These are phyloP conservation scores for Penicillium arizonense DNA, from an alignment of 495 filamentous ascomycete species.

Conservation along the genomic window DNA sequence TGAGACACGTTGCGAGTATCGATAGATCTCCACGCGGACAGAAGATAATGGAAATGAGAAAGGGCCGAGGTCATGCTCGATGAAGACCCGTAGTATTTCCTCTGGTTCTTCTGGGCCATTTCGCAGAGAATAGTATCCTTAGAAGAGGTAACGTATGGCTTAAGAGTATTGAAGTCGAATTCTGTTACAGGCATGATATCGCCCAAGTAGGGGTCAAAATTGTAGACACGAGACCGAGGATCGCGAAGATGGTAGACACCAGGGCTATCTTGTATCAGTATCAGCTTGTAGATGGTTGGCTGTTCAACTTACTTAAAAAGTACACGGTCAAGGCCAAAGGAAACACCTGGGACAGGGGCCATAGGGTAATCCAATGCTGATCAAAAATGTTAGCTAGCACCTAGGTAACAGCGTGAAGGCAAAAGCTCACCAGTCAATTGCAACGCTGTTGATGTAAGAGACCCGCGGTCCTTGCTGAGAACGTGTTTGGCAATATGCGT, in stretches of 20 bases:
- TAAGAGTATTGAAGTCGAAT: slow-evolving; percentile 86
- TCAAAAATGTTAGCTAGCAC: slow-evolving; percentile 14
- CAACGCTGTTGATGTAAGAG: slow-evolving; percentile 7
- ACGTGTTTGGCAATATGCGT: slow-evolving; percentile 10
- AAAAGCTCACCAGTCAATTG: slow-evolving; percentile 22
- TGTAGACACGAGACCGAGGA: slow-evolving; percentile 81
- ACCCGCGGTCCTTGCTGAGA: slow-evolving; percentile 10
- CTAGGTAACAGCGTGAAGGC: not conserved
- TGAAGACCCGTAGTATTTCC: slow-evolving; percentile 90
- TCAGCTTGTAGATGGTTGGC: not conserved
- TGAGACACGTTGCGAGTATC: slow-evolving; percentile 64
- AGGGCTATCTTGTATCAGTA: slow-evolving; percentile 46
- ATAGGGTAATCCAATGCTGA: slow-evolving; percentile 52
- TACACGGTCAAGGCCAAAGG: slow-evolving; percentile 82
- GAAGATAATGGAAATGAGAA: slow-evolving; percentile 87
- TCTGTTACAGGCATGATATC: slow-evolving; percentile 87
- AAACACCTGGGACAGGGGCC: slow-evolving; percentile 64
- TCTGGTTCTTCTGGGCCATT: slow-evolving; percentile 63
- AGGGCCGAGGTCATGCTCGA: slow-evolving; percentile 92
- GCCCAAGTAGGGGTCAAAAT: slow-evolving; percentile 92
- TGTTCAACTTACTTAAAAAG: slow-evolving; percentile 71
- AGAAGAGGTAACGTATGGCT: slow-evolving; percentile 85
- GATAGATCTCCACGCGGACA: slow-evolving; percentile 78
- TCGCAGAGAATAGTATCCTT: slow-evolving; percentile 65
- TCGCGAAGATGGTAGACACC: slow-evolving; percentile 92